These are phyloP conservation scores for Pharus latifolius DNA, from an alignment of 176 grass and related monocot genomes.

Conservation along the genomic window DNA sequence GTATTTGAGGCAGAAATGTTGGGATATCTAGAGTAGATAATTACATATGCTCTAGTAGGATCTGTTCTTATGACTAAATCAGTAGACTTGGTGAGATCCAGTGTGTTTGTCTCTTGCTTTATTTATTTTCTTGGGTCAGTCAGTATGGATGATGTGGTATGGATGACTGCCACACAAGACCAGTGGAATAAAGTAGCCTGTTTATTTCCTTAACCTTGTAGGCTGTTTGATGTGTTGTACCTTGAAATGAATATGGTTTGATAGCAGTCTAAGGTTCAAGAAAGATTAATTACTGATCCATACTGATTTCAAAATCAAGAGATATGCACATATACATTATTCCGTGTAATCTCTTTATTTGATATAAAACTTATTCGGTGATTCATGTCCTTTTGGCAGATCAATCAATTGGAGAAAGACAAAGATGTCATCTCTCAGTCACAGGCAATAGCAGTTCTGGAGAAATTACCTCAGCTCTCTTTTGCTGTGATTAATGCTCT, in stretches of 20 bases:
- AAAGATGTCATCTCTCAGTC: conserved; percentile 97
- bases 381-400: conserved; percentile 38
- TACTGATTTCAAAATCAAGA: background rate
- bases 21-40: too few relatives aligned
- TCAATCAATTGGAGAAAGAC: conserved; percentile 98
- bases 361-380: background rate
- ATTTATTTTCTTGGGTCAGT: too few relatives aligned
- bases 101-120: too few relatives aligned
- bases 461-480: conserved; percentile 77
- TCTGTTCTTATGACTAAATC: too few relatives aligned
- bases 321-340: background rate
- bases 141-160: too few relatives aligned
- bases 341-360: background rate
- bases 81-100: too few relatives aligned
- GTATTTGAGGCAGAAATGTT: too few relatives aligned
- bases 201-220: background rate
- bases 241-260: background rate
- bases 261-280: background rate
- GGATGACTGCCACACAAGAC: too few relatives aligned
- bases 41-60: too few relatives aligned
- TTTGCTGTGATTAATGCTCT: conserved; percentile 85
- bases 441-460: conserved; percentile 80
- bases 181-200: background rate
- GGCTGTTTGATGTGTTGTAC: background rate
- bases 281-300: background rate